These are phyloP conservation scores for Hemerocallis citrina DNA, from an alignment of 106 monocot genomes.

Conservation along the genomic window DNA sequence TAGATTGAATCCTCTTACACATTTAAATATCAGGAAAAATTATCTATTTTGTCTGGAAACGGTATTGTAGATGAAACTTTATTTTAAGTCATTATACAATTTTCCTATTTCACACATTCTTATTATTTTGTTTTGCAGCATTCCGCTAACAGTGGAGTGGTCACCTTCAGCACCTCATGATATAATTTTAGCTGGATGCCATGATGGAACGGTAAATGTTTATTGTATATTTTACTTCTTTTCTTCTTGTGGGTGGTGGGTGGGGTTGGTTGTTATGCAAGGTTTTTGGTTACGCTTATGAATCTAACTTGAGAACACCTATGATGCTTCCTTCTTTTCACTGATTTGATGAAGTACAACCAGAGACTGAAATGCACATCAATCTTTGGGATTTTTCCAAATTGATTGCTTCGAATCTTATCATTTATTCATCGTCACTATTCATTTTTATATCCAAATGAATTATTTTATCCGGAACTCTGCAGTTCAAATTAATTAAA, in stretches of 20 bases:
- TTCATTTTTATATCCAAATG: not conserved
- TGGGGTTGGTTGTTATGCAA: too few relatives aligned
- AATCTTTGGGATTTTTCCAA: not conserved
- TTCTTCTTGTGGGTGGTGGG: too few relatives aligned
- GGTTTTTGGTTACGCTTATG: not conserved
- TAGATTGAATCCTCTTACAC: too few relatives aligned
- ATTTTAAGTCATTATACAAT: not conserved
- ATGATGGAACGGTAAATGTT: slow-evolving; percentile 72
- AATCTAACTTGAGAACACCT: not conserved
- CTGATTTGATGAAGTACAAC: not conserved
- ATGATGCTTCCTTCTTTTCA: not conserved
- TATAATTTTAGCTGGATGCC: slow-evolving; percentile 76
- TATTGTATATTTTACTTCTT: not conserved
- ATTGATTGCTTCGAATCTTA: not conserved
- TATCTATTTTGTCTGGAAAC: not conserved
- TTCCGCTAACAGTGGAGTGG: slow-evolving; percentile 79
- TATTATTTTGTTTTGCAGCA: slow-evolving; percentile 36
- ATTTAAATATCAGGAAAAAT: not conserved
- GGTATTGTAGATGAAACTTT: not conserved
- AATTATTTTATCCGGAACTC: not conserved
- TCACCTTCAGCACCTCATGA: slow-evolving; percentile 52
- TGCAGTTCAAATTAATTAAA: not conserved
- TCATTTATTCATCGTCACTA: too few relatives aligned
- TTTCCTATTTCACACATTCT: not conserved
- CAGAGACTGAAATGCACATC: not conserved